Evolutionary conservation across 805 yeast genomes (phyloP).

Genomic region (Starmerella gropengiesseri): DNA sequence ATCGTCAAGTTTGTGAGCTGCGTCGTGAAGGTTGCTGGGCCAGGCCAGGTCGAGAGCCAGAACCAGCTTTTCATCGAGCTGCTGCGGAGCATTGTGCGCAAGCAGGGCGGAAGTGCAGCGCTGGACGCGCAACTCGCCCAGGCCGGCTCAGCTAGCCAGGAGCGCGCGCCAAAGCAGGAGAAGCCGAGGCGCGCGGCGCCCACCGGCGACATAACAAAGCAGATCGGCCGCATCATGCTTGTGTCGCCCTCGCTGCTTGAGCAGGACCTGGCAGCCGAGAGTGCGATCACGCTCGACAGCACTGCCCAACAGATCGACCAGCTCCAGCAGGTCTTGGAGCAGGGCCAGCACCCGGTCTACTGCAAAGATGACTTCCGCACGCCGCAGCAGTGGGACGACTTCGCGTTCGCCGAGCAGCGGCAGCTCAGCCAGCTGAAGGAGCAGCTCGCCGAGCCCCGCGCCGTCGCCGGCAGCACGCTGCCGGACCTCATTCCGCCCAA

Average conservation of each 20-base stretch:
- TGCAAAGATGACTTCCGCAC: conserved; percentile 32
- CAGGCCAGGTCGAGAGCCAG: conserved; percentile 21
- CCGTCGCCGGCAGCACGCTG: not conserved
- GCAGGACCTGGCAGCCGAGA: conserved; percentile 13
- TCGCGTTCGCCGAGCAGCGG: conserved; percentile 30
- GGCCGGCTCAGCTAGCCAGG: conserved; percentile 12
- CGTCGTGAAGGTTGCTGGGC: conserved; percentile 25
- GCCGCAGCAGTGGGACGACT: conserved; percentile 34
- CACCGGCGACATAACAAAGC: conserved; percentile 40
- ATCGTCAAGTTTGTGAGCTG: conserved; percentile 29
- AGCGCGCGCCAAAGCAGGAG: conserved; percentile 30
- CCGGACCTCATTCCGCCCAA: conserved; percentile 31
- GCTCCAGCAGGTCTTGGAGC: conserved; percentile 22
- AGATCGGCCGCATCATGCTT: conserved; percentile 41
- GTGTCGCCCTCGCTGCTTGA: conserved; percentile 37
- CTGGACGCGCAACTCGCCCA: conserved; percentile 25
- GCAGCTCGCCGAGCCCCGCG: conserved; percentile 5
- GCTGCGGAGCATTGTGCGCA: conserved; percentile 22
- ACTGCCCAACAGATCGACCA: conserved; percentile 5
- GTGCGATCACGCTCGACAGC: conserved; percentile 5
- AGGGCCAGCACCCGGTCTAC: conserved; percentile 29
- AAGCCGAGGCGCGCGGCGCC: too few relatives aligned
- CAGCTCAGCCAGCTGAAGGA: conserved; percentile 25
- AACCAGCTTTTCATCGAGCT: conserved; percentile 28
- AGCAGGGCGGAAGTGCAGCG: conserved; percentile 16